Evolutionary conservation across 306 rosid genomes (phyloP).

Genomic region (Aeschynomene evenia): DNA sequence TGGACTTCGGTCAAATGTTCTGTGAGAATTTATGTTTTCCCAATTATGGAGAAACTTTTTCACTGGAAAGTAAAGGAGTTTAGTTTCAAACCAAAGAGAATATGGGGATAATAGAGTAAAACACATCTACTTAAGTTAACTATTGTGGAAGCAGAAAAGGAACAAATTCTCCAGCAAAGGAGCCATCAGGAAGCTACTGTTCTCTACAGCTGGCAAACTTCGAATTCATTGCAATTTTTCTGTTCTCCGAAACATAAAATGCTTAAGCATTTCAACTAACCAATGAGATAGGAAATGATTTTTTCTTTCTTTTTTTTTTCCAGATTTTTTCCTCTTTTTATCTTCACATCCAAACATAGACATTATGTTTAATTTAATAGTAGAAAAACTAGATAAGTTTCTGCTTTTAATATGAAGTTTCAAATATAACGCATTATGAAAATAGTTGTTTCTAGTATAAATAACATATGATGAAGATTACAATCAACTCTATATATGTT

Average conservation of each 20-base stretch:
- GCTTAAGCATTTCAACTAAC: background rate
- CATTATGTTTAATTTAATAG: too few relatives aligned
- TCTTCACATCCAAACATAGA: too few relatives aligned
- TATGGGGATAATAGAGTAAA: background rate
- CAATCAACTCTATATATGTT: too few relatives aligned
- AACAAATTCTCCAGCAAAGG: background rate
- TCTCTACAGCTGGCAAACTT: background rate
- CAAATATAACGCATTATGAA: background rate
- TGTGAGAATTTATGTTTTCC: conserved; percentile 2
- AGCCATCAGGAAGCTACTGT: background rate
- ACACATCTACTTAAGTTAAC: background rate
- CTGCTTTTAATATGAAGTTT: background rate
- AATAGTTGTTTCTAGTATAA: too few relatives aligned
- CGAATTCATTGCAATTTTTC: background rate
- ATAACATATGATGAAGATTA: too few relatives aligned
- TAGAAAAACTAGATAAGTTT: background rate
- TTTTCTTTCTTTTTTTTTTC: too few relatives aligned
- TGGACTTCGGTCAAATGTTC: background rate
- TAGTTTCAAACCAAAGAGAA: background rate
- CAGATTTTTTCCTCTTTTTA: too few relatives aligned
- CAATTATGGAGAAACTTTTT: background rate
- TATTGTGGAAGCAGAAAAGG: conserved; percentile 6
- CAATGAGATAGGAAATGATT: background rate
- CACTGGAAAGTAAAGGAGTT: background rate
- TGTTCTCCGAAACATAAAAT: conserved; percentile 1